These are phyloP conservation scores for Lentinula lateritia DNA, from an alignment of 768 basidiomycete species.

Conservation along the genomic window DNA sequence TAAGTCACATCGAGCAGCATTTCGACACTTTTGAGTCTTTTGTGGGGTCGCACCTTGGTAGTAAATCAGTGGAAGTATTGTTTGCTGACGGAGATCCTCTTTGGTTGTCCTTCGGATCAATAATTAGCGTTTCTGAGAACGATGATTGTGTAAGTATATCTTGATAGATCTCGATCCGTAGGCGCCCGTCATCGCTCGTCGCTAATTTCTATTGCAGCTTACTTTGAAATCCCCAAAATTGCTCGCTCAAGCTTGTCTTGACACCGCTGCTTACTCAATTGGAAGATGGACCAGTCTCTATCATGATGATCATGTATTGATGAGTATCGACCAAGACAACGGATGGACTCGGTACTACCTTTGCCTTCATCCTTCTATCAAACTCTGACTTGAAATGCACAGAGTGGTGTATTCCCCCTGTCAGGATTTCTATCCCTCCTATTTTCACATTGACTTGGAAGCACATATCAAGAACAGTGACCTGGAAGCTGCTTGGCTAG, in stretches of 20 bases:
- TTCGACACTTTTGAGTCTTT: not conserved
- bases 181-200: not conserved
- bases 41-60: not conserved
- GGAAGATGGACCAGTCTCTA: not conserved
- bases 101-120: not conserved
- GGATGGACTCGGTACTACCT: not conserved
- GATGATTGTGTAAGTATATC: not conserved
- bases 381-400: not conserved
- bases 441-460: not conserved
- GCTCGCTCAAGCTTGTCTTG: not conserved
- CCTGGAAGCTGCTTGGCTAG: not conserved
- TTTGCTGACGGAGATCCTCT: not conserved
- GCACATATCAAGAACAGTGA: not conserved
- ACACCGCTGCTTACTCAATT: not conserved
- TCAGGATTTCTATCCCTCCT: not conserved
- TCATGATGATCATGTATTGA: not conserved
- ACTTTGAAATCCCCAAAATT: not conserved
- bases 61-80: not conserved
- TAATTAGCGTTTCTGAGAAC: not conserved
- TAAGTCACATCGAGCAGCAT: not conserved
- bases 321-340: not conserved
- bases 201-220: not conserved
- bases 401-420: not conserved
- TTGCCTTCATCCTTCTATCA: not conserved
- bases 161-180: too few relatives aligned